These are phyloP conservation scores for Trichoderma oligosporum DNA, from an alignment of 2,329 filamentous ascomycete genomes.

Conservation along the genomic window DNA sequence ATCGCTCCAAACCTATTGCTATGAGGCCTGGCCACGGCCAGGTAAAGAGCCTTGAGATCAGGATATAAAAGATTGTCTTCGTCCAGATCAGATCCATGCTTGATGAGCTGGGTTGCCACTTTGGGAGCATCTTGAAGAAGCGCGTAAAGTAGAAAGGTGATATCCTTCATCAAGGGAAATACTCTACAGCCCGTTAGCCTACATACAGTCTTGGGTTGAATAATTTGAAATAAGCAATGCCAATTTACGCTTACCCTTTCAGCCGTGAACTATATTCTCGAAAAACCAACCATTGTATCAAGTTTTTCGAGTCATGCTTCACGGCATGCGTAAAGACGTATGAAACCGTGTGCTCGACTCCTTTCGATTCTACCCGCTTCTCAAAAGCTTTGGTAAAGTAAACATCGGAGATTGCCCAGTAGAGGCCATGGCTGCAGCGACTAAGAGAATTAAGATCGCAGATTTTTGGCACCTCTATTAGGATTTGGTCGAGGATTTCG, in stretches of 20 bases:
- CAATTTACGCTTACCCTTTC: background rate
- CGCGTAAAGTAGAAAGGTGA: slow-evolving; percentile 11
- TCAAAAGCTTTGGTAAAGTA: background rate
- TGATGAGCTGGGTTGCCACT: slow-evolving; percentile 2
- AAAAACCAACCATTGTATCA: slow-evolving; percentile 12
- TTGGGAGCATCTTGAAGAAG: slow-evolving; percentile 17
- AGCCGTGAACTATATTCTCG: background rate
- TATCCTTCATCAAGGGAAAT: background rate
- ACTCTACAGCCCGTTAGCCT: background rate
- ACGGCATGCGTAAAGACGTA: slow-evolving; percentile 1
- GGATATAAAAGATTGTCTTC: slow-evolving; percentile 7
- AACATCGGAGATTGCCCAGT: background rate
- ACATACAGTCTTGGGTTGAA: background rate
- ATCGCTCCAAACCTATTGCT: background rate
- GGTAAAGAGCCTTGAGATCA: slow-evolving; percentile 1
- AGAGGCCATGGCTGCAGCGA: background rate
- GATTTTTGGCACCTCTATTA: background rate
- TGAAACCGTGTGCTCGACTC: background rate
- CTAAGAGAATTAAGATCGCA: slow-evolving; percentile 3
- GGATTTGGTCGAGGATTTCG: slow-evolving; percentile 1
- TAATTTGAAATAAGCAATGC: background rate
- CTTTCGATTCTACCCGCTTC: background rate
- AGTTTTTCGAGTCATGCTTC: slow-evolving; percentile 4
- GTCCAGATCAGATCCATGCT: slow-evolving; percentile 6
- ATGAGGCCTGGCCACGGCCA: slow-evolving; percentile 2